A percentile compares a stretch with the other conserved stretches of the same genome.
These are phyloP conservation scores for Populus alba DNA, from an alignment of 345 rosid species.

Conservation along the genomic window DNA sequence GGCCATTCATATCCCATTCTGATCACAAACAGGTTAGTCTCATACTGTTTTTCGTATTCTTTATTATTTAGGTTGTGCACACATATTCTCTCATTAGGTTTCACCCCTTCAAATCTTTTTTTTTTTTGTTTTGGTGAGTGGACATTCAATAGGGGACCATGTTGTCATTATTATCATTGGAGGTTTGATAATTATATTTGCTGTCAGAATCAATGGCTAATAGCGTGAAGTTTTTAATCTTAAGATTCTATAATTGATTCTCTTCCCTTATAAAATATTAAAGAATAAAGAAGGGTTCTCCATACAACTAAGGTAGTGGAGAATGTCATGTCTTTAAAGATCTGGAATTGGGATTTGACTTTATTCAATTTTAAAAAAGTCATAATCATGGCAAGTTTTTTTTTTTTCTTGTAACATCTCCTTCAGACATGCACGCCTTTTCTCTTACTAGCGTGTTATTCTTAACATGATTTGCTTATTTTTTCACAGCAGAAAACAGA, in stretches of 20 bases:
- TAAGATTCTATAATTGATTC: conserved; percentile 11
- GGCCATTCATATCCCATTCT: conserved; percentile 10
- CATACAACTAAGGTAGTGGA: conserved; percentile 1
- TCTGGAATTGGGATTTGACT: background rate
- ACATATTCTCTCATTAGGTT: no score
- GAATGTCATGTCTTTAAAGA: background rate
- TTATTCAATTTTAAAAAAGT: background rate
- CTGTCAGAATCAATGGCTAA: background rate
- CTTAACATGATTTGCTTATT: background rate
- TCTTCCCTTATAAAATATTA: background rate
- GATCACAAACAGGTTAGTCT: conserved; percentile 16
- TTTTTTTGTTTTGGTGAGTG: background rate
- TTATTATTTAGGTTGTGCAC: no score
- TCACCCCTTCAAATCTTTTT: background rate
- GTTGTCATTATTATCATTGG: background rate
- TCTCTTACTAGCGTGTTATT: background rate
- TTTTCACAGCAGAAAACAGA: conserved; percentile 8
- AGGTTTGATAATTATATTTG: conserved; percentile 10
- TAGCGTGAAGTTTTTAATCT: background rate
- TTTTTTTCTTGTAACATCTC: background rate
- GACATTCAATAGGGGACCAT: conserved; percentile 5
- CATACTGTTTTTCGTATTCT: background rate
- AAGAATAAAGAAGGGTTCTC: conserved; percentile 11
- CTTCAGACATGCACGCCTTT: background rate
- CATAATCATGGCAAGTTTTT: background rate